Evolutionary conservation across 257 asterid species (phyloP).

Genomic region (Cinchona pubescens): DNA sequence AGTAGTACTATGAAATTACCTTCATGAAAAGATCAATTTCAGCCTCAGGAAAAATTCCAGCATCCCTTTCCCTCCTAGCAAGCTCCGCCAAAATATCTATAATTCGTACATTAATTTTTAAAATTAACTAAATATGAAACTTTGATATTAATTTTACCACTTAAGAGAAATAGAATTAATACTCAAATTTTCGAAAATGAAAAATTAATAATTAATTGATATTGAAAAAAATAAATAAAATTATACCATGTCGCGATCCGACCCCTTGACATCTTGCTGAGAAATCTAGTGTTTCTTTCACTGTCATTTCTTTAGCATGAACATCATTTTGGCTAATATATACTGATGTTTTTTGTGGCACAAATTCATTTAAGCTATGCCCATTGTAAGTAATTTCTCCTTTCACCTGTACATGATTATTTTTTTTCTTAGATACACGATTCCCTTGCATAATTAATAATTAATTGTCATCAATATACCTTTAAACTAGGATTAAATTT

Average conservation of each 20-base stretch:
- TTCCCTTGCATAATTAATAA: too few relatives aligned
- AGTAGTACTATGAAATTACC: too few relatives aligned
- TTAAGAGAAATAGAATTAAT: too few relatives aligned
- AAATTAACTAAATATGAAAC: too few relatives aligned
- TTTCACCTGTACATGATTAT: conserved; percentile 43
- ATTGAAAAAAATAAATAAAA: not conserved
- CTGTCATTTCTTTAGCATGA: conserved; percentile 94
- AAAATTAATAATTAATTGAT: too few relatives aligned
- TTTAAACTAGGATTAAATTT: conserved; percentile 44
- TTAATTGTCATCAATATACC: conserved; percentile 30
- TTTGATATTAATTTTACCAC: too few relatives aligned
- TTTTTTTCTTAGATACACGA: not conserved
- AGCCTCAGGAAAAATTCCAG: conserved; percentile 49
- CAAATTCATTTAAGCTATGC: conserved; percentile 61
- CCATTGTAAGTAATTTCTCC: conserved; percentile 90
- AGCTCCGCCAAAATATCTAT: conserved; percentile 55
- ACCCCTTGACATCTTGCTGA: conserved; percentile 92
- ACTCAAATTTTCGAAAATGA: too few relatives aligned
- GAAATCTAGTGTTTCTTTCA: conserved; percentile 87
- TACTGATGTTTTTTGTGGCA: conserved; percentile 86
- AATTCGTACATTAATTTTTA: not conserved
- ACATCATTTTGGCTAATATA: conserved; percentile 95
- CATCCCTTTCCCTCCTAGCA: conserved; percentile 54
- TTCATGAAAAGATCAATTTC: conserved; percentile 64
- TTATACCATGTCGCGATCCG: conserved; percentile 79